Evolutionary conservation across 257 asterid genomes (phyloP), one percentile per base, ranked within the genome.

Genomic region (Apocynum venetum): DNA sequence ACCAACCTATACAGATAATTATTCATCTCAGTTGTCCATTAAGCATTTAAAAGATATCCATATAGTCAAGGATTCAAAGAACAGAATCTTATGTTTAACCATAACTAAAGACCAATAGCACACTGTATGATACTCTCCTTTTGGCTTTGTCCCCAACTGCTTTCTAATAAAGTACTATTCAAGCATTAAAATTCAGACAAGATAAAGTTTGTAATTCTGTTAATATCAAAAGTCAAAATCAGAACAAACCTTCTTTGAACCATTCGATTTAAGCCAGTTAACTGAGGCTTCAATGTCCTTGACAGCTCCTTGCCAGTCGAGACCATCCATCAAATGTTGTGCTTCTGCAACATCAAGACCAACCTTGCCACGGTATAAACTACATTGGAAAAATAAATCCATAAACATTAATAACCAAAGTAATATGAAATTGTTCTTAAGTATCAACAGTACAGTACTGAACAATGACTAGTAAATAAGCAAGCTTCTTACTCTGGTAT

Each of bases 311-410:
- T 88, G 92, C 97, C 97, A 93, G 83, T 93, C 98, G 64, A 96
- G 98, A 40, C 96, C 99, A 40, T 88, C 97, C 97, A 96, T 88
- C 86, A 96, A 82, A 87, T 96, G 99, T 53, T 93, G 97, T 82
- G 99, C 99, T 89, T 96, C 98, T 14, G 98, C 98, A 57, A 80
- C 98, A 79, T 96, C 98, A 80, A 96, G 84, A 46, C 99, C 97
- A 65, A 96, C 97, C 91, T 93, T 91, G 70, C 99, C 99, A 35
- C 97, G 91, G 81, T 91, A 93, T 88, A 93, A 84, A 83, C 99
- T 93, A 80, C 63, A 76, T 63, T 46, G 69, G 44, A n/a, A 80
- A 82, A 25, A 71, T 81, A 69, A 81, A 41, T 49, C n/a, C 48
- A 52, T 11, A 48, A 60, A 63, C 20, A 71, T 6, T 17, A 76